phyloP scores from a whole-genome alignment of 139 green algal species.

The Raphidocelis subcapitata region DNA sequence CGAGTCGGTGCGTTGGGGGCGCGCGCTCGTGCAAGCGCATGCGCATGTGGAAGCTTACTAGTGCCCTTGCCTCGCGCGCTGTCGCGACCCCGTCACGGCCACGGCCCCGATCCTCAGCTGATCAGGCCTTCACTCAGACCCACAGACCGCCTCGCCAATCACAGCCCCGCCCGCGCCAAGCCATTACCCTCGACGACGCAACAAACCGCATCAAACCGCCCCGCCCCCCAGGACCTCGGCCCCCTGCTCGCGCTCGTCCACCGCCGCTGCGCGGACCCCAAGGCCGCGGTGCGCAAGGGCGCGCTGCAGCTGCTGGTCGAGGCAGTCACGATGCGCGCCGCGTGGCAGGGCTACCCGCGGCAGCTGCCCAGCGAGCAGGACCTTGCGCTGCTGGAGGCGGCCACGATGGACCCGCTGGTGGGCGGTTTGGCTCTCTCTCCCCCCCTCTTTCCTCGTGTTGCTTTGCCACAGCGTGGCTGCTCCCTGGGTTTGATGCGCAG shows the following conservation, averaged over 20 bases:
- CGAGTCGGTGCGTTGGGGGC: conserved; percentile 1
- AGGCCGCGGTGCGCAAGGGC: conserved; percentile 67
- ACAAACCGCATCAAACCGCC: too few relatives aligned
- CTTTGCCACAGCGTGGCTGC: too few relatives aligned
- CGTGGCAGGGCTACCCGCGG: conserved; percentile 14
- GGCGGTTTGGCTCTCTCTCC: too few relatives aligned
- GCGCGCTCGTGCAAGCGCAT: too few relatives aligned
- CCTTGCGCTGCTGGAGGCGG: conserved; percentile 56
- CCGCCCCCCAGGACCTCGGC: conserved; percentile 40
- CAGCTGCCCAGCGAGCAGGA: conserved; percentile 35
- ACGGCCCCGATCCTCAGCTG: too few relatives aligned
- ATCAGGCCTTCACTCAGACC: too few relatives aligned
- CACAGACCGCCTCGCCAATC: too few relatives aligned
- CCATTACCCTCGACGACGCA: too few relatives aligned
- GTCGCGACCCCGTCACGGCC: too few relatives aligned
- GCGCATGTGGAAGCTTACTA: too few relatives aligned
- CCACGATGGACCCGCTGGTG: conserved; percentile 62
- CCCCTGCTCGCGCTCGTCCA: conserved; percentile 45
- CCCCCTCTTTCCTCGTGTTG: background rate
- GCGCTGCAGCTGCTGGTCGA: conserved; percentile 67
- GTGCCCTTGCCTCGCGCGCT: too few relatives aligned
- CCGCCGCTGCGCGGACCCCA: conserved; percentile 61
- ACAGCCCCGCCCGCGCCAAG: too few relatives aligned
- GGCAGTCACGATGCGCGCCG: conserved; percentile 50
- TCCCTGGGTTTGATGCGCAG: conserved; percentile 1